Evolutionary conservation across 345 rosid genomes (phyloP), one percentile per base, ranked within the genome.

Genomic region (Turritis glabra): DNA sequence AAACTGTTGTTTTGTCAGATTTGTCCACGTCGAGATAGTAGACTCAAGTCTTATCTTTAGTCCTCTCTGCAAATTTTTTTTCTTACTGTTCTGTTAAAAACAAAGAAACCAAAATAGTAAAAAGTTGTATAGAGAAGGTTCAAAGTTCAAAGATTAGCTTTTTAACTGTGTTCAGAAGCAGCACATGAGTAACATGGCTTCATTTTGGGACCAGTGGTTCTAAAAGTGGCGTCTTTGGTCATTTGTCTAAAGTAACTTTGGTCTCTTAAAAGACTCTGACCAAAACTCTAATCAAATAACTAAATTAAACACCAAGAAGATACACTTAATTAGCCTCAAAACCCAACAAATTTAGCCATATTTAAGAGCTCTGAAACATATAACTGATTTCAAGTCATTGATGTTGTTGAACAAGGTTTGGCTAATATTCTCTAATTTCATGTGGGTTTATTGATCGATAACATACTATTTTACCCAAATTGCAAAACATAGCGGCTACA

Each of bases 11-110:
- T 37, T 37, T 70, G 65, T 77, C 80, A 77, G 67, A 77, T 46
- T 54, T 64, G 71, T 64, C 75, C 71, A 70, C 65, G 71, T 70
- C 33, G 21, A 26, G 59, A 70, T 13, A 14, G 75, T 69, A 76
- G 32, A 64, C 76, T 63, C 67, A 70, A 70, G 67, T 70, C 75
- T 77, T 69, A 77, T 63, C 71, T 77, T 77, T 69, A 69, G 79
- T 69, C 75, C 43, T 69, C 43, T 69, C 50, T 62, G 75, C 54
- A 25, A 59, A 7, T 11, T 64, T 44, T 17, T 10, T 3, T 7
- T 69, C 71, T 70, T 64, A 77, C 74, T 68, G 48, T 54, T 62
- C 60, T 64, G 60, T 71, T 55, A 76, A 77, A 76, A 61, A 52
- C 51, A 70, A 70, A 75, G 53, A 41, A 51, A 9, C 58, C 32